These are phyloP conservation scores for Hirsutella minnesotensis DNA, from an alignment of 2,329 filamentous ascomycete genomes.

Conservation along the genomic window DNA sequence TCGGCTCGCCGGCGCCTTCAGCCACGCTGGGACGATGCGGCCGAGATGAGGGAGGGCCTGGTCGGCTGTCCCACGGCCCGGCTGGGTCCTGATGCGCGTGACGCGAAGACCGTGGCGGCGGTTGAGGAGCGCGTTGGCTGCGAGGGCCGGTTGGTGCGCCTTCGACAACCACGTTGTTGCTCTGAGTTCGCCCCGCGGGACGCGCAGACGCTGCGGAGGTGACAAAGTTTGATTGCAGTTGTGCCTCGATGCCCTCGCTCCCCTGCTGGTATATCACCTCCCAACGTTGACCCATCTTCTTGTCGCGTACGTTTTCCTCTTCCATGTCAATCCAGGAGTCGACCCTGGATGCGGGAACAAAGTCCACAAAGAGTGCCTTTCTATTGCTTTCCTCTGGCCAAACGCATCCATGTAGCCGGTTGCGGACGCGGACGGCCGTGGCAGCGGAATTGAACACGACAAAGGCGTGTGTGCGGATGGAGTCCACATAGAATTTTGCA, in stretches of 20 bases:
- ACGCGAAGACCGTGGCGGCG: conserved; percentile 16
- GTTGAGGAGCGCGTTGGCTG: conserved; percentile 12
- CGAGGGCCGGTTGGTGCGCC: conserved; percentile 26
- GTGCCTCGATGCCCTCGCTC: conserved; percentile 41
- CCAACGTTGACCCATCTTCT: conserved; percentile 42
- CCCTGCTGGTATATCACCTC: conserved; percentile 59
- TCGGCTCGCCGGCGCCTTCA: neutral
- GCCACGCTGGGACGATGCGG: neutral
- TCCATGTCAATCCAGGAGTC: conserved; percentile 64
- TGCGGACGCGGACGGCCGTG: conserved; percentile 66
- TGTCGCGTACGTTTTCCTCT: conserved; percentile 32
- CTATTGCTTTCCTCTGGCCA: conserved; percentile 84
- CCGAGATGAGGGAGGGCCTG: conserved; percentile 55
- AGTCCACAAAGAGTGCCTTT: conserved; percentile 80
- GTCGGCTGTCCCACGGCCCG: conserved; percentile 25
- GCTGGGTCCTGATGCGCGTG: conserved; percentile 9
- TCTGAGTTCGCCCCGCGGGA: conserved; percentile 5
- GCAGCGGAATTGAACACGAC: conserved; percentile 56
- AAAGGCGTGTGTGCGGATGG: conserved; percentile 80
- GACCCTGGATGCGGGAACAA: conserved; percentile 66
- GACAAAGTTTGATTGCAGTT: conserved; percentile 5
- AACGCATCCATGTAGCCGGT: conserved; percentile 61
- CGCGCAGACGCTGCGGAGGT: conserved; percentile 2
- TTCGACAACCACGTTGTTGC: conserved; percentile 10
- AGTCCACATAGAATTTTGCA: conserved; percentile 65